Percentiles rank a stretch among this genome's conserved stretches.
phyloP scores from a whole-genome alignment of 148 eudicot genomes.

The Heliosperma pusillum region DNA sequence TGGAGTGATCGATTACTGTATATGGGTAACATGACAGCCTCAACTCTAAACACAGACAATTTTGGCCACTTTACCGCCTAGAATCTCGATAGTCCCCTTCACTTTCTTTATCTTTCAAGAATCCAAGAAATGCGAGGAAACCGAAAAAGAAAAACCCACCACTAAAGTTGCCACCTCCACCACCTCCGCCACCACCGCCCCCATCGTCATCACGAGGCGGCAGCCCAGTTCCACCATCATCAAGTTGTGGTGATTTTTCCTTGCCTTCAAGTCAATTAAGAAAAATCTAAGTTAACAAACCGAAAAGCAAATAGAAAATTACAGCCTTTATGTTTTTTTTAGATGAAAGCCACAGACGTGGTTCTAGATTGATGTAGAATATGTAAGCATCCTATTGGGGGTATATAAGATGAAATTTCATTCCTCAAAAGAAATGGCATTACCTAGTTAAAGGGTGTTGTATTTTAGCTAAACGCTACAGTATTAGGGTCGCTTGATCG shows the following conservation, averaged over 20 bases:
- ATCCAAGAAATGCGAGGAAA: slow-evolving; percentile 29
- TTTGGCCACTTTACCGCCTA: neutral
- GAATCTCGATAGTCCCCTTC: slow-evolving; percentile 24
- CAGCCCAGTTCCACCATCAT: slow-evolving; percentile 39
- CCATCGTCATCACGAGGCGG: slow-evolving; percentile 40
- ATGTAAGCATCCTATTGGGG: no score
- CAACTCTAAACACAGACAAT: no score
- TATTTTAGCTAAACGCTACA: no score
- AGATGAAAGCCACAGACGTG: no score
- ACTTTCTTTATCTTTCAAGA: slow-evolving; percentile 34
- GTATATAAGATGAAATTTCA: no score
- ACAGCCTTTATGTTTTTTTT: no score
- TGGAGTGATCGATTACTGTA: no score
- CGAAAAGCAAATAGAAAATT: neutral
- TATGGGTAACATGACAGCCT: no score
- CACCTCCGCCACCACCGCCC: slow-evolving; percentile 38
- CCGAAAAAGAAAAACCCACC: slow-evolving; percentile 31
- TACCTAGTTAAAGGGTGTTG: no score
- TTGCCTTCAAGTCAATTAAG: slow-evolving; percentile 16
- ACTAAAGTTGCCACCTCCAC: slow-evolving; percentile 34
- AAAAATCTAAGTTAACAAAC: neutral
- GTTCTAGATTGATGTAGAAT: neutral
- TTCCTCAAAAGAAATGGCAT: no score
- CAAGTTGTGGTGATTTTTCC: slow-evolving; percentile 36
- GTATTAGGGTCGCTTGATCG: no score